Evolutionary conservation across 768 basidiomycete species (phyloP), one percentile per base, ranked within the genome.

Genomic region (Suillus subaureus): DNA sequence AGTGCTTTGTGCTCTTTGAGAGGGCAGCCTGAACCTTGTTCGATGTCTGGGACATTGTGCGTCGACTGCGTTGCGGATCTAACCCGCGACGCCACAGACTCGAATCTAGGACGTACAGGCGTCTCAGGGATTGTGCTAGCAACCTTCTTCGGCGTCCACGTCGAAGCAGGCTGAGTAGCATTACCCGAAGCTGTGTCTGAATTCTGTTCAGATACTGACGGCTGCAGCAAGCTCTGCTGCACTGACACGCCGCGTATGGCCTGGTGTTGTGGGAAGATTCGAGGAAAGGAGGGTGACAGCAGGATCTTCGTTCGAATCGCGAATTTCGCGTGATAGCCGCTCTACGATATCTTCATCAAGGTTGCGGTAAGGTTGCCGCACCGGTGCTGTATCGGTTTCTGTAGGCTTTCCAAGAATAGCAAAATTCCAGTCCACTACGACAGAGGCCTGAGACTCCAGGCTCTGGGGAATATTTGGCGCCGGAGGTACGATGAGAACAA

Each of bases 361-460:
- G n/a, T 72, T 76, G 11, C 31, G 31, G 47, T 63, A 74, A 8
- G 77, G 69, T 45, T 78, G 75, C 42, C 72, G 73, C 49, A 78
- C 55, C 0, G 55, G 40, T 13, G 68, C 70, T 0, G 67, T n/a
- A 54, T 61, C 58, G 2, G 18, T 5, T 26, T 77, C 77, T 37
- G 71, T 39, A 16, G 75, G 74, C 47, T 71, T 69, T 39, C 72
- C 76, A 8, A 85, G 69, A 47, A 84, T 70, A 37, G 80, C 79
- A 23, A 70, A 68, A 40, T 74, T 75, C 85, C 86, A 89, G 64
- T 87, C 84, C 35, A 87, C 70, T 45, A 81, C 80, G 6, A 79
- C 70, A 0, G 87, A 84, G 0, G 87, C 88, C 61, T 89, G 87
- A 26, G 79, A 78, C 64, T 81, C 85, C 43, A 90, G 77, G 67